Evolutionary conservation across 352 stramenopile species (phyloP).

Genomic region (Stramenopiles sp.): DNA sequence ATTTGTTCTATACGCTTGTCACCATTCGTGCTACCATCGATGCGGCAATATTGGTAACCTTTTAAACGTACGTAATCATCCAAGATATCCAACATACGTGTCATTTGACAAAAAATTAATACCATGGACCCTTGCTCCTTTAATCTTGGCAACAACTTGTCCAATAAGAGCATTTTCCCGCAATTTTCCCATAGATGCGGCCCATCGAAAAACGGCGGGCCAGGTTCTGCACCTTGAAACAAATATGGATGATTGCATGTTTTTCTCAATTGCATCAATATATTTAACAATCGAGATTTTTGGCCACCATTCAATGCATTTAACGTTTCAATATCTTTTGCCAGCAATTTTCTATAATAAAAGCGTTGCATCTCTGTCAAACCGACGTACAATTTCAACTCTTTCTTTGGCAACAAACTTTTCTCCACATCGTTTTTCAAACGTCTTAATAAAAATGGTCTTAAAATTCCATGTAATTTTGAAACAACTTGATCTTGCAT

Average conservation of each 20-base stretch:
- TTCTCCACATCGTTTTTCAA: slow-evolving; percentile 96
- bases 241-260: slow-evolving; percentile 99
- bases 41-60: slow-evolving; percentile 83
- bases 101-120: slow-evolving; percentile 94
- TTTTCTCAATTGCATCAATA: slow-evolving; percentile 95
- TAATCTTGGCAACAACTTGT: slow-evolving; percentile 79
- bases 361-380: slow-evolving; percentile 90
- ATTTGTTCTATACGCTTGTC: slow-evolving; percentile 86
- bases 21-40: slow-evolving; percentile 87
- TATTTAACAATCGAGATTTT: slow-evolving; percentile 77
- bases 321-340: slow-evolving; percentile 78
- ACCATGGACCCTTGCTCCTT: slow-evolving; percentile 75
- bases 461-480: slow-evolving; percentile 88
- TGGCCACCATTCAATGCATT: slow-evolving; percentile 76
- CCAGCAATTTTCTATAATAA: slow-evolving; percentile 92
- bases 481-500: slow-evolving; percentile 89
- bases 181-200: slow-evolving; percentile 91
- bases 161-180: slow-evolving; percentile 60
- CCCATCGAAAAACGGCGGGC: slow-evolving; percentile 92
- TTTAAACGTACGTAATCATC: slow-evolving; percentile 95
- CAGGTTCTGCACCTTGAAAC: slow-evolving; percentile 90
- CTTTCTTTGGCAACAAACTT: slow-evolving; percentile 84
- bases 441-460: slow-evolving; percentile 88
- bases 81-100: slow-evolving; percentile 95
- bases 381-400: slow-evolving; percentile 95